These are phyloP conservation scores for Entomortierella parvispora DNA, from an alignment of 192 early-diverging fungal species.

Conservation along the genomic window DNA sequence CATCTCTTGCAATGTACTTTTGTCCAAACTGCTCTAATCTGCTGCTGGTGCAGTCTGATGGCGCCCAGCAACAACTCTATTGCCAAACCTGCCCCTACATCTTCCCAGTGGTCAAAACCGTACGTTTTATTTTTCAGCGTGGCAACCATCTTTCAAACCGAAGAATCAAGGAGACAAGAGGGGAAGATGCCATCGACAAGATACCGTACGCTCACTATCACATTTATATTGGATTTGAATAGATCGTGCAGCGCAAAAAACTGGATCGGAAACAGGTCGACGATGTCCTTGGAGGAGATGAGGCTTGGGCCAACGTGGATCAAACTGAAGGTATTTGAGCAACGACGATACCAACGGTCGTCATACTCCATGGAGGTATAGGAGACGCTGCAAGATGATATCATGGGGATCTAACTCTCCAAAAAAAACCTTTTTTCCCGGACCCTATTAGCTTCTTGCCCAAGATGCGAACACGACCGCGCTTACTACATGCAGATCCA, in stretches of 20 bases:
- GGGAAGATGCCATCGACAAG: no score
- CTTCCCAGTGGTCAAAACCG: slow-evolving; percentile 71
- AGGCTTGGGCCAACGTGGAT: slow-evolving; percentile 90
- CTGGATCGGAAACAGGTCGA: slow-evolving; percentile 89
- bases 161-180: no score
- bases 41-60: slow-evolving; percentile 74
- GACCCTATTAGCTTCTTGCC: slow-evolving; percentile 59
- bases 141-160: no score
- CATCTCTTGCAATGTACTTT: slow-evolving; percentile 74
- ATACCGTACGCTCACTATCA: no score
- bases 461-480: slow-evolving; percentile 73
- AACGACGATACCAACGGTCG: no score
- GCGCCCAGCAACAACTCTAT: slow-evolving; percentile 69
- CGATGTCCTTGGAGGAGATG: slow-evolving; percentile 92
- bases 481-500: slow-evolving; percentile 92
- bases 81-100: slow-evolving; percentile 93
- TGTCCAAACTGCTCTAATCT: slow-evolving; percentile 91
- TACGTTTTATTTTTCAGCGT: slow-evolving; percentile 26
- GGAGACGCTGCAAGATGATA: no score
- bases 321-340: slow-evolving; percentile 71
- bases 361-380: no score
- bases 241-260: slow-evolving; percentile 69
- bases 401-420: no score
- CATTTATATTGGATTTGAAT: no score
- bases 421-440: no score